Evolutionary conservation across 495 filamentous ascomycete genomes (phyloP).

Genomic region (Cercophora samala): DNA sequence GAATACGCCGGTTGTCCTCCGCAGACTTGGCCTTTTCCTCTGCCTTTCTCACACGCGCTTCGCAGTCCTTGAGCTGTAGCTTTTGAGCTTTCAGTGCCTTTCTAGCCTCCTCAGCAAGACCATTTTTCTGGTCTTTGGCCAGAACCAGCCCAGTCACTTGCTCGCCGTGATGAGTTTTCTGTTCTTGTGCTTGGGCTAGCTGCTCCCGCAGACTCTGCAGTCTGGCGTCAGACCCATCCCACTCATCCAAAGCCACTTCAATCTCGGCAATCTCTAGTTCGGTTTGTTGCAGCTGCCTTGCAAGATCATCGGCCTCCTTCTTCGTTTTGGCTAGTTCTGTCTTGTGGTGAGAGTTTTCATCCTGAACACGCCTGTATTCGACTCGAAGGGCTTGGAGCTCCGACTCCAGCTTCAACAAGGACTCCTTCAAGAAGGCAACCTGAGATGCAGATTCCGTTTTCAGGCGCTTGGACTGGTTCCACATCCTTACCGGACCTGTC

Average conservation of each 20-base stretch:
- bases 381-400: conserved; percentile 38
- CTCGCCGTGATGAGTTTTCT: conserved; percentile 39
- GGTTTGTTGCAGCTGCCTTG: conserved; percentile 26
- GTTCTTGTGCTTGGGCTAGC: conserved; percentile 29
- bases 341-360: conserved; percentile 56
- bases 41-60: conserved; percentile 50
- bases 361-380: conserved; percentile 47
- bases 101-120: conserved; percentile 30
- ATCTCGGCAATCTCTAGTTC: conserved; percentile 29
- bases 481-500: conserved; percentile 34
- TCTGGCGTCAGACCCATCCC: conserved; percentile 42
- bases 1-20: conserved; percentile 48
- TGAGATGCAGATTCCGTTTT: conserved; percentile 72
- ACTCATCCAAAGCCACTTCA: conserved; percentile 39
- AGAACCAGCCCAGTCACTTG: conserved; percentile 11
- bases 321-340: conserved; percentile 57
- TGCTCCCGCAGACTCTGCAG: conserved; percentile 36
- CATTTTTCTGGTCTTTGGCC: conserved; percentile 38
- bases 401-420: conserved; percentile 40
- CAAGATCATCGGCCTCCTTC: conserved; percentile 25
- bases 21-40: conserved; percentile 54
- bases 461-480: conserved; percentile 60
- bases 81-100: conserved; percentile 27
- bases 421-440: conserved; percentile 51
- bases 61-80: conserved; percentile 46